Evolutionary conservation across 2,329 filamentous ascomycete species (phyloP).

Genomic region (Fusarium avenaceum): DNA sequence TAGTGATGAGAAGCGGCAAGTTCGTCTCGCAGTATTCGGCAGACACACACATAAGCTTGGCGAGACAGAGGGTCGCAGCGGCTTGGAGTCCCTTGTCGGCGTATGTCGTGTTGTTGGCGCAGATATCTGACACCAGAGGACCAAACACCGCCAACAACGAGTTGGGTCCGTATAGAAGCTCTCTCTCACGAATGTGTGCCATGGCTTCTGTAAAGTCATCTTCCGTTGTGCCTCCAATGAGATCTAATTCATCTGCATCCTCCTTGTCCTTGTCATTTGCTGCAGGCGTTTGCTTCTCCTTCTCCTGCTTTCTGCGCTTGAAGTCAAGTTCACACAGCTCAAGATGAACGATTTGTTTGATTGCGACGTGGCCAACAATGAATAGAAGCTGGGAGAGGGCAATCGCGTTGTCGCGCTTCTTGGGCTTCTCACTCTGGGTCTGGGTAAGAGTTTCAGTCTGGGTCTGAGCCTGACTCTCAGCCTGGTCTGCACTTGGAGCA

Average conservation of each 20-base stretch:
- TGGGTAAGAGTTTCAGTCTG: conserved; percentile 45
- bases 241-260: conserved; percentile 89
- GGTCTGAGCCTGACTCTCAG: conserved; percentile 42
- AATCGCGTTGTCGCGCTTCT: conserved; percentile 76
- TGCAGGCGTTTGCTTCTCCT: conserved; percentile 74
- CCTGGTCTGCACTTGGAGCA: conserved; percentile 50
- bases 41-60: conserved; percentile 98
- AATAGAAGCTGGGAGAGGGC: conserved; percentile 92
- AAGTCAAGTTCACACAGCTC: conserved; percentile 98
- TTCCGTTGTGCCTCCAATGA: conserved; percentile 96
- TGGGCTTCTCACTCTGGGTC: conserved; percentile 59
- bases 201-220: conserved; percentile 93
- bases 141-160: conserved; percentile 93
- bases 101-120: conserved; percentile 93
- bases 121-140: conserved; percentile 91
- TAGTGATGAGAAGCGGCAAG: conserved; percentile 93
- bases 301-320: conserved; percentile 93
- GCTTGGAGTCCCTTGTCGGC: conserved; percentile 91
- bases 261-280: conserved; percentile 68
- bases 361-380: conserved; percentile 94
- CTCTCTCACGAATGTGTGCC: conserved; percentile 84
- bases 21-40: conserved; percentile 96
- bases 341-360: conserved; percentile 98
- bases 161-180: conserved; percentile 83
- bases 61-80: conserved; percentile 92